Evolutionary conservation across 1,284 basidiomycete genomes (phyloP), one percentile per base, ranked within the genome.

Genomic region (Porodaedalea pini): DNA sequence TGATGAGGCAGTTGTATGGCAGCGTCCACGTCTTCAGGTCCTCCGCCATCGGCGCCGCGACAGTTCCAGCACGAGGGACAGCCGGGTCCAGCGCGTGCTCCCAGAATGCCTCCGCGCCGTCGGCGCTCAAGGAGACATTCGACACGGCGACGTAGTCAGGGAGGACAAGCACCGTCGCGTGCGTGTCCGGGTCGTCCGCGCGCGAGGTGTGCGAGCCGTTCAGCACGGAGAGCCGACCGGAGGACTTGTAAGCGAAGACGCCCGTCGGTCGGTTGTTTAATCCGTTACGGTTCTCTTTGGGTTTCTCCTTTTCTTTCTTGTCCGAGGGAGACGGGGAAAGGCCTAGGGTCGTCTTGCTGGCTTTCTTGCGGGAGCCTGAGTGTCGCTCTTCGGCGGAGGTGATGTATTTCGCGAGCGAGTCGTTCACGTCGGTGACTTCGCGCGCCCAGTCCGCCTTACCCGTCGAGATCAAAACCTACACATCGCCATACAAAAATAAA

Each of bases 91-190:
- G 75, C 3, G 82, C 78, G 31, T 73, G 71, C 34, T 80, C 73
- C 79, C 85, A 93, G 36, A 96, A 72, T 19, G 78, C 75, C 59
- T 83, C 73, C 6, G 92, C 93, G 21, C 89, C 90, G 2, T 79
- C 76, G 7, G 67, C 61, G 3, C 85, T 80, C 47, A 81, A 76
- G 31, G 82, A 78, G 15, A 95, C 82, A 52, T 86, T 85, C 3
- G 81, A 78, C 21, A 93, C 79, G 51, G 92, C 77, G 64, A 86
- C 92, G 76, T 88, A 97, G 71, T 98, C 94, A 3, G 94, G 94
- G 66, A 98, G 85, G 1, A 97, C 80, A 50, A 98, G 77, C 15
- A 92, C 86, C 0, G 88, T 89, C 59, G 92, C 86, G 44, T 76
- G 71, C 8, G 51, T 51, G 53, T 81, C 77, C 52, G 79, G 71